Conservation (phyloP, 257 asterid species). For the Forsythia suspensa region DNA sequence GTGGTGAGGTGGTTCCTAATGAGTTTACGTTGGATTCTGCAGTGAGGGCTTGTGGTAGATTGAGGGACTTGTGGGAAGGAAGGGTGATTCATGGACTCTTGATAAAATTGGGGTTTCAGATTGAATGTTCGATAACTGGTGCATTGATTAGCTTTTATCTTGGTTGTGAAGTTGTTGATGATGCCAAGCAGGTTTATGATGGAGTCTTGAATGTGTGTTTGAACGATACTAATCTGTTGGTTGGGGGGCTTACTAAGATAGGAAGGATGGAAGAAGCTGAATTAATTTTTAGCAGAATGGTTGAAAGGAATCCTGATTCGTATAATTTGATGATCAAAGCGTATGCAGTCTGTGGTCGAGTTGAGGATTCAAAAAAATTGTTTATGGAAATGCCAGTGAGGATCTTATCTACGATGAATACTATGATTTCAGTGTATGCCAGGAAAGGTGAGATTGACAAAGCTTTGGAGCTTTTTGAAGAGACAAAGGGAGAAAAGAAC, state of each 20-base stretch:
- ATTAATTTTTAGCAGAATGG: constrained; percentile 47
- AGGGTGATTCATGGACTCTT: constrained; percentile 59
- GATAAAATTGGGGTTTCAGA: constrained; percentile 55
- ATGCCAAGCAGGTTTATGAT: constrained; percentile 50
- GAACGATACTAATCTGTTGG: constrained; percentile 45
- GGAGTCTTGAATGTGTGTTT: constrained; percentile 29
- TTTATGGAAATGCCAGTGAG: constrained; percentile 49
- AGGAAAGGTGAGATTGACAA: constrained; percentile 47
- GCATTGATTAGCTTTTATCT: constrained; percentile 62
- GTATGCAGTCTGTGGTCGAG: constrained; percentile 51
- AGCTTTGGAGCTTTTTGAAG: constrained; percentile 66
- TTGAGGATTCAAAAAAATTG: constrained; percentile 51
- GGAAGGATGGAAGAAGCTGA: constrained; percentile 64
- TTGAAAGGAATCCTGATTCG: constrained; percentile 40
- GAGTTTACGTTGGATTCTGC: constrained; percentile 77
- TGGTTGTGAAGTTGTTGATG: constrained; percentile 45
- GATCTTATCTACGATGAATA: constrained; percentile 50
- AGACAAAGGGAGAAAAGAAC: constrained; percentile 50
- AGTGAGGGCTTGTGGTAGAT: constrained; percentile 62
- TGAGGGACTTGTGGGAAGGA: constrained; percentile 45
- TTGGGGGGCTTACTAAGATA: constrained; percentile 47
- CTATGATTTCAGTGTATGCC: constrained; percentile 68
- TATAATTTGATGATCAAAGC: constrained; percentile 79
- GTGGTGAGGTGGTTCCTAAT: constrained; percentile 55
- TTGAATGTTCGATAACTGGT: constrained; percentile 43